phyloP scores from a whole-genome alignment of 805 yeast genomes.

The Metschnikowia bowlesiae region DNA sequence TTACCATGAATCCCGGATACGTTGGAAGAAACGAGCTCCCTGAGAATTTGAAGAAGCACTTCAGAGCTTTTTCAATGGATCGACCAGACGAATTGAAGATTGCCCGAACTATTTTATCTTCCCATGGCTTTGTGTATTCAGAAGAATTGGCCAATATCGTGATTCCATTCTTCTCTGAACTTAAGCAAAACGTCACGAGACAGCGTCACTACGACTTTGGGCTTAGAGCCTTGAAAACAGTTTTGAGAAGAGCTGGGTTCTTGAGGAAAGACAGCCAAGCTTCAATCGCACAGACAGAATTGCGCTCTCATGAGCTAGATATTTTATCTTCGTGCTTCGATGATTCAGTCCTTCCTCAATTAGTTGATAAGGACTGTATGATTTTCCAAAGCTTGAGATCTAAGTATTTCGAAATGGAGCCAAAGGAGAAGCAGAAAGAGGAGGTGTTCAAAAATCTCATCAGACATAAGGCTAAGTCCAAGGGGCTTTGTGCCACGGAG shows the following conservation, averaged over 20 bases:
- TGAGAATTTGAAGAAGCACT: constrained; percentile 75
- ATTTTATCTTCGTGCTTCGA: constrained; percentile 39
- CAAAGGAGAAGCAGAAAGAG: constrained; percentile 18
- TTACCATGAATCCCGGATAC: constrained; percentile 89
- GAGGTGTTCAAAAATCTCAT: constrained; percentile 14
- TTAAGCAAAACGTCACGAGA: constrained; percentile 38
- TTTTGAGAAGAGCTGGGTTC: constrained; percentile 55
- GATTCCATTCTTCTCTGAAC: constrained; percentile 49
- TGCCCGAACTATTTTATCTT: constrained; percentile 63
- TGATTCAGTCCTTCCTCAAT: constrained; percentile 67
- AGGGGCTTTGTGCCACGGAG: constrained; percentile 31
- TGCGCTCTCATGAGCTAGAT: constrained; percentile 5
- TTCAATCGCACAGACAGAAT: background rate
- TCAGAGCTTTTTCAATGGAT: constrained; percentile 70
- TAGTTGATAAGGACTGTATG: constrained; percentile 49
- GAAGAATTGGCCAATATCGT: constrained; percentile 40
- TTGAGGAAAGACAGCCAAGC: constrained; percentile 25
- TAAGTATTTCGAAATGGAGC: constrained; percentile 16
- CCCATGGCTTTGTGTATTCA: constrained; percentile 64
- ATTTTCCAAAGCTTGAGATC: constrained; percentile 21
- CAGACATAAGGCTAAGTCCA: constrained; percentile 20
- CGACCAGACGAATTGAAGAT: constrained; percentile 67
- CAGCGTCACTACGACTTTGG: constrained; percentile 92
- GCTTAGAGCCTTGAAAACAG: constrained; percentile 69
- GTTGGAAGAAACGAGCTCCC: constrained; percentile 81